Conservation (phyloP, 441 rosid species). For the Eutrema salsugineum region DNA sequence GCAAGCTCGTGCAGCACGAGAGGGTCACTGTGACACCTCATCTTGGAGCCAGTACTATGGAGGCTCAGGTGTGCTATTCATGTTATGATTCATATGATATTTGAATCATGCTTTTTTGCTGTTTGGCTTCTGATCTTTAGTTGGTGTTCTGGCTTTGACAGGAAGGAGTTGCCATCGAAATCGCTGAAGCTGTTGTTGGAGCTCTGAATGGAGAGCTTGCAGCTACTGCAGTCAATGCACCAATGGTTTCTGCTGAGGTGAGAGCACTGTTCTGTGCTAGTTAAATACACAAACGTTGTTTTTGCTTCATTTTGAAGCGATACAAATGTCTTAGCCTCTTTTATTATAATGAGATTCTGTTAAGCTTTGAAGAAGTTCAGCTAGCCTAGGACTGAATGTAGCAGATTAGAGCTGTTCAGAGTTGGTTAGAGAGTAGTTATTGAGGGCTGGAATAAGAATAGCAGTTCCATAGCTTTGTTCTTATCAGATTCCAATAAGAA, state of each 20-base stretch:
- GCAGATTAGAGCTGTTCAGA: background rate
- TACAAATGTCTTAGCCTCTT: background rate
- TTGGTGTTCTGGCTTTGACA: constrained; percentile 28
- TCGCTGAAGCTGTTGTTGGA: constrained; percentile 97
- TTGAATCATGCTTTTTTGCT: background rate
- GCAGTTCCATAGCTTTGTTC: background rate
- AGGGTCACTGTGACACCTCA: constrained; percentile 89
- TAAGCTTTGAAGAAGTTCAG: background rate
- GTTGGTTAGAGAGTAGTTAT: background rate
- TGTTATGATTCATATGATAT: background rate
- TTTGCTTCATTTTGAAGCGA: background rate
- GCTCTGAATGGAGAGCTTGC: constrained; percentile 96
- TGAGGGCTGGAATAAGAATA: background rate
- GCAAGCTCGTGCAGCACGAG: constrained; percentile 83
- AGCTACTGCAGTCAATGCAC: constrained; percentile 97
- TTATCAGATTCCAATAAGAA: background rate
- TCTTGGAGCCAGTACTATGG: constrained; percentile 96
- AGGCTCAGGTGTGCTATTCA: constrained; percentile 68
- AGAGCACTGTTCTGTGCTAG: background rate
- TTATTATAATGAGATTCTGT: background rate
- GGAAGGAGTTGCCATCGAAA: constrained; percentile 99
- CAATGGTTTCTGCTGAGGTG: constrained; percentile 86
- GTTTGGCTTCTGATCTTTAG: background rate
- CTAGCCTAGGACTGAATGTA: background rate
- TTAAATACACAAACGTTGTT: background rate